Evolutionary conservation across 2,329 filamentous ascomycete genomes (phyloP).

Genomic region (Bipolaris cookei): DNA sequence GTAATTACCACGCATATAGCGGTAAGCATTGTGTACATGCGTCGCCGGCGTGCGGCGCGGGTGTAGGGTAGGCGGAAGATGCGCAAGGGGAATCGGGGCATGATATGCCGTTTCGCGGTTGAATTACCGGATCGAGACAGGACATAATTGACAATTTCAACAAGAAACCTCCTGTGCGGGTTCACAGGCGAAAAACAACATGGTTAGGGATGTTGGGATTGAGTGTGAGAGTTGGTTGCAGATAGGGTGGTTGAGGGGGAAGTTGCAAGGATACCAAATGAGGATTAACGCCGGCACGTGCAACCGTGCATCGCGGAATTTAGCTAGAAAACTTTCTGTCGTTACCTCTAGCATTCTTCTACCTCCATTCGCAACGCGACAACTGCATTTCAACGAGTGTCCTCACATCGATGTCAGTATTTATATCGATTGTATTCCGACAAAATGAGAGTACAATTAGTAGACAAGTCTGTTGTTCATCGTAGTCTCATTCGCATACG

Average conservation of each 20-base stretch:
- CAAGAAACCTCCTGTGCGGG: background rate
- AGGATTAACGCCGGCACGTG: constrained; percentile 23
- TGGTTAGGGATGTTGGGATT: background rate
- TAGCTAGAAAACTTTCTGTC: constrained; percentile 3
- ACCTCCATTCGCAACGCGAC: constrained; percentile 3
- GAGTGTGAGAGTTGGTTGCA: background rate
- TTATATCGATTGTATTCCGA: too few species aligned
- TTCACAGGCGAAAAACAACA: background rate
- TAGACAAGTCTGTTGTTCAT: background rate
- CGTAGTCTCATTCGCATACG: background rate
- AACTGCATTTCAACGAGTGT: background rate
- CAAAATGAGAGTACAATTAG: background rate
- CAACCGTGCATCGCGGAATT: constrained; percentile 13
- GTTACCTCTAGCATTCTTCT: background rate
- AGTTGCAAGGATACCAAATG: constrained; percentile 6
- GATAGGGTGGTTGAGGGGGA: constrained; percentile 8
- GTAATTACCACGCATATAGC: constrained; percentile 34
- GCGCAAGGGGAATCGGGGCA: constrained; percentile 38
- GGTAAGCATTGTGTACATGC: constrained; percentile 48
- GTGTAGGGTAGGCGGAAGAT: constrained; percentile 47
- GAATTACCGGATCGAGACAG: background rate
- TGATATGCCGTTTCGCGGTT: constrained; percentile 16
- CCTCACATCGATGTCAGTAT: background rate
- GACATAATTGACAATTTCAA: constrained; percentile 3
- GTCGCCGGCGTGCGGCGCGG: constrained; percentile 47